Conservation (phyloP, 2,329 filamentous ascomycete genomes). For the Sclerotinia borealis region DNA sequence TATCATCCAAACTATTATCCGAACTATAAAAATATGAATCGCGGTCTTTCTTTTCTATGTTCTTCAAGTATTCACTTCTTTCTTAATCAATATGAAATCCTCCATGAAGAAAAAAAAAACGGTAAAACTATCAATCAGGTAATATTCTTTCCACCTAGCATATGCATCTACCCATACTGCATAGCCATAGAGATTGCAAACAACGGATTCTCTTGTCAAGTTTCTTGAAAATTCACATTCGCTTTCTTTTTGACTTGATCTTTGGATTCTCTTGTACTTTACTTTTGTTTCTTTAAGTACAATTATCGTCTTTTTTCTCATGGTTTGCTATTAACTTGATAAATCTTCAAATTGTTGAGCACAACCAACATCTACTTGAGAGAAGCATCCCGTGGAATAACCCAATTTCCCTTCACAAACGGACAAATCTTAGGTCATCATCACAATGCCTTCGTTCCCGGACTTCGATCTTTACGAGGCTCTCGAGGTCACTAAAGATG, state of each 20-base stretch:
- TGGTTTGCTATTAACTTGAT: neutral
- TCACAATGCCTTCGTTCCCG: constrained; percentile 14
- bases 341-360: neutral
- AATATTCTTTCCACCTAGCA: neutral
- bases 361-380: neutral
- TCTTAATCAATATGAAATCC: neutral
- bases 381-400: neutral
- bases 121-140: neutral
- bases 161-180: neutral
- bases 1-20: no score
- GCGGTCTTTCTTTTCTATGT: no score
- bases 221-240: neutral
- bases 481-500: constrained; percentile 13
- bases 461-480: constrained; percentile 18
- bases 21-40: no score
- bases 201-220: neutral
- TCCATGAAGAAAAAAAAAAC: neutral
- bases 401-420: neutral
- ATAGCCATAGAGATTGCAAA: neutral
- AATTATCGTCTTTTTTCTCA: neutral
- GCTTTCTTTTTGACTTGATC: neutral
- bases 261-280: neutral
- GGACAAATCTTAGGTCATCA: neutral
- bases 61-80: neutral
- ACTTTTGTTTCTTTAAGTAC: neutral